Evolutionary conservation across 768 basidiomycete species (phyloP), one percentile per base, ranked within the genome.

Genomic region (Russula emetica): DNA sequence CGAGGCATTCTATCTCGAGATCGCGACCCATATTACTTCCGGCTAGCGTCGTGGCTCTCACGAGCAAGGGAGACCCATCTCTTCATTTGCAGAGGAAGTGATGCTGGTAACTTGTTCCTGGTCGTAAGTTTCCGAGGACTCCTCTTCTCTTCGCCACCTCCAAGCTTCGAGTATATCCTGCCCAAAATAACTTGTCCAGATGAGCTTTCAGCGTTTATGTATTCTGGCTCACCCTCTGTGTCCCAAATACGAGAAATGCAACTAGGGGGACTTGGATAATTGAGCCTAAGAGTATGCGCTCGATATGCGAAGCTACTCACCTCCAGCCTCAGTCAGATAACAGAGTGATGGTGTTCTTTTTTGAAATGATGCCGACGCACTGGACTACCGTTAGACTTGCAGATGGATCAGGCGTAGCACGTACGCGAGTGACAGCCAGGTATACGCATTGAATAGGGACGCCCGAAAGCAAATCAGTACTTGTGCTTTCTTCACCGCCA

Each of bases 281-380:
- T 22, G 10, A 26, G 34, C 53, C 52, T 60, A 61, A 57, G 11
- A 60, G 7, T 55, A 69, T 52, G 68, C 22, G 24, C 16, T 10
- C 42, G 8, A 13, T 49, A 18, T n/a, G 5, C 20, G 13, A 14
- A 54, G 49, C 24, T 2, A 67, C 81, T 69, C 62, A 85, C 83
- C 66, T 16, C 79, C 74, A 34, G 84, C 83, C 57, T 81, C 79
- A 16, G 81, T 71, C 74, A 84, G 77, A 68, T 79, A 81, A 38
- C 78, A 69, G 77, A 78, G 3, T 73, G 65, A 22, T 69, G 73
- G 22, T 6, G 51, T 11, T 1, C 13, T 11, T 8, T 13, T 11
- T 36, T 26, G 55, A 32, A 45, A 51, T 16, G 13, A 16, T 40
- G 47, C 6, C 3, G 64, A 4, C 1, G 32, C 42, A 26, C 64